Percentiles rank a stretch among this genome's conserved stretches.
Evolutionary conservation across 2,329 filamentous ascomycete species (phyloP).

Genomic region (Tolypocladium endophyticum): DNA sequence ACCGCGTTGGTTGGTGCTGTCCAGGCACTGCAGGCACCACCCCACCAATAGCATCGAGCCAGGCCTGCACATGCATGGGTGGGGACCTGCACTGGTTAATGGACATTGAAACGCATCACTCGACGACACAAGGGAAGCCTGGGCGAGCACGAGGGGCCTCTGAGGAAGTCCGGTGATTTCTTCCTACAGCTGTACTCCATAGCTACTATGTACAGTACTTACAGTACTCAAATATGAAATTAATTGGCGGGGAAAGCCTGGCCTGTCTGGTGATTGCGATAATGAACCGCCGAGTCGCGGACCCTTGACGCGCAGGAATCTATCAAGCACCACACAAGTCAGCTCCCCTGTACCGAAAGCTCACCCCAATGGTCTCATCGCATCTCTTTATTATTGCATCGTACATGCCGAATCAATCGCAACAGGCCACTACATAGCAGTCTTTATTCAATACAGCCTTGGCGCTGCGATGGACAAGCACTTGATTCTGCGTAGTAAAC

Average conservation of each 20-base stretch:
- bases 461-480: background rate
- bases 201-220: no score
- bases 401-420: no score
- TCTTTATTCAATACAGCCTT: background rate
- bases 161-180: background rate
- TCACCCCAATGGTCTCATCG: background rate
- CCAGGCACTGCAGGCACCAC: background rate
- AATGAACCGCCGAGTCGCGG: no score
- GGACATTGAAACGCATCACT: background rate
- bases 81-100: background rate
- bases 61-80: conserved; percentile 4
- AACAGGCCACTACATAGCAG: no score
- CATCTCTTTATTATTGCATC: no score
- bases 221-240: no score
- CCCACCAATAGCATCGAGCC: conserved; percentile 7
- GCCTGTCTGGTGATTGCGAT: no score
- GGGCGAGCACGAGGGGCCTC: background rate
- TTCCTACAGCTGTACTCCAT: no score
- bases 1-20: background rate
- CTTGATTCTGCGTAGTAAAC: background rate
- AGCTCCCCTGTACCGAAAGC: background rate
- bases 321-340: background rate
- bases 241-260: no score
- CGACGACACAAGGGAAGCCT: background rate
- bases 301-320: no score